Percentiles rank a stretch among this genome's conserved stretches.
Evolutionary conservation across 2,329 filamentous ascomycete species (phyloP).

Genomic region (Neonectria punicea): DNA sequence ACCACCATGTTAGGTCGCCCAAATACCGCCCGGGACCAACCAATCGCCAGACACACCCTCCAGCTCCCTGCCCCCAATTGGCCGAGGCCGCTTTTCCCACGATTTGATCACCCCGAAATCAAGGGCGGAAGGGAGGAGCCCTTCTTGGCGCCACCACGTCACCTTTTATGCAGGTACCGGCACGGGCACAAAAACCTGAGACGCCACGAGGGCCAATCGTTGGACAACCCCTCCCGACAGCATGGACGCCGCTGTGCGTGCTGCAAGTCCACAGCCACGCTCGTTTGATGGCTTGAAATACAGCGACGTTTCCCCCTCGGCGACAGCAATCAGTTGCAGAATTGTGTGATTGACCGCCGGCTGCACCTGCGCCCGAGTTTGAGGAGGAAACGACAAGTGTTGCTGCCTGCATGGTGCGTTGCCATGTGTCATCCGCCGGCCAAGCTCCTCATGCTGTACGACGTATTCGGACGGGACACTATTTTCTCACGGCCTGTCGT

Average conservation of each 20-base stretch:
- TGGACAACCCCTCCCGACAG: slow-evolving; percentile 26
- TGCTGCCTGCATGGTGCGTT: neutral
- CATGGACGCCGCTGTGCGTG: slow-evolving; percentile 15
- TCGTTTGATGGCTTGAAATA: slow-evolving; percentile 17
- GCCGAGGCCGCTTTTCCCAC: neutral
- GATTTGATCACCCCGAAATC: neutral
- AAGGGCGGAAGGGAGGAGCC: neutral
- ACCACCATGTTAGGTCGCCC: neutral
- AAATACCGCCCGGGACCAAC: neutral
- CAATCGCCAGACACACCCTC: neutral
- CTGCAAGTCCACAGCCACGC: slow-evolving; percentile 35
- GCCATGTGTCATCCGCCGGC: neutral
- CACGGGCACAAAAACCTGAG: slow-evolving; percentile 42
- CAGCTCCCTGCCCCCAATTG: neutral
- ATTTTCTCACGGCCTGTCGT: neutral
- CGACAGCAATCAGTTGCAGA: slow-evolving; percentile 4
- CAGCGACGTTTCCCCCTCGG: neutral
- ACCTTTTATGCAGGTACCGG: slow-evolving; percentile 42
- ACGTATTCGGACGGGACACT: neutral
- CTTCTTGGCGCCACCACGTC: slow-evolving; percentile 38
- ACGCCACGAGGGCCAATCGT: slow-evolving; percentile 48
- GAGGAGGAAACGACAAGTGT: neutral
- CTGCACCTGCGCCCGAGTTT: neutral
- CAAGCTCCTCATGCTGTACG: neutral
- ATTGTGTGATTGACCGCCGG: slow-evolving; percentile 1